Evolutionary conservation across 495 filamentous ascomycete genomes (phyloP).

Genomic region (Trichoderma gamsii): DNA sequence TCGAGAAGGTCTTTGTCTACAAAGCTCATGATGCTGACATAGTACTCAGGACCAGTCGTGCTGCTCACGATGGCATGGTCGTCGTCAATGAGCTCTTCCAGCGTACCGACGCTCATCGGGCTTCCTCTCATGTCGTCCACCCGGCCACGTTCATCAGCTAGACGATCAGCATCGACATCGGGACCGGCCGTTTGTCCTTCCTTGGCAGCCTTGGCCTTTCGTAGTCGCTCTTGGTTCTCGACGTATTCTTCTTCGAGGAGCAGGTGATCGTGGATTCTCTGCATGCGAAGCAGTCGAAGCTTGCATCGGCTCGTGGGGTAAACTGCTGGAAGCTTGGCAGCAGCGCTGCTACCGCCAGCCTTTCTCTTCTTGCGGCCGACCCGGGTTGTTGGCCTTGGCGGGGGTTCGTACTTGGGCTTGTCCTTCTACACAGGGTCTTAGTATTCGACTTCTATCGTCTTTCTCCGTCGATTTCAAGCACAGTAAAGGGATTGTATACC

Average conservation of each 20-base stretch:
- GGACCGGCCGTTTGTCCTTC: constrained; percentile 57
- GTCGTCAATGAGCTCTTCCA: constrained; percentile 99
- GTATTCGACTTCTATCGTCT: neutral
- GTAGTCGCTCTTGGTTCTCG: constrained; percentile 92
- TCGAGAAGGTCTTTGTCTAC: constrained; percentile 98
- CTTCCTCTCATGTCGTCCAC: constrained; percentile 98
- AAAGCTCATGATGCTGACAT: constrained; percentile 99
- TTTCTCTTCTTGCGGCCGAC: constrained; percentile 98
- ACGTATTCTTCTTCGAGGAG: constrained; percentile 97
- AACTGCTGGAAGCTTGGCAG: constrained; percentile 88
- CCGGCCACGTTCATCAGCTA: constrained; percentile 89
- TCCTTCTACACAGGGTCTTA: constrained; percentile 64
- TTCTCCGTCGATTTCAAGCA: neutral
- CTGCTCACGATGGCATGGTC: constrained; percentile 98
- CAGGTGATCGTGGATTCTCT: constrained; percentile 95
- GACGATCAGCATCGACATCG: constrained; percentile 63
- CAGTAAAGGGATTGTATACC: constrained; percentile 46
- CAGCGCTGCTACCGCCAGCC: constrained; percentile 82
- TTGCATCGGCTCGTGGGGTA: constrained; percentile 96
- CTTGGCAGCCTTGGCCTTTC: constrained; percentile 80
- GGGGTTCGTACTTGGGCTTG: constrained; percentile 98
- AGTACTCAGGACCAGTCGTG: constrained; percentile 96
- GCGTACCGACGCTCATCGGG: constrained; percentile 95
- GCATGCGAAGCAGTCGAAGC: constrained; percentile 93
- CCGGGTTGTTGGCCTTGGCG: constrained; percentile 91